These are phyloP conservation scores for Anthoceros angustus DNA, from an alignment of 225 moss, liverwort and hornwort species.

Conservation along the genomic window DNA sequence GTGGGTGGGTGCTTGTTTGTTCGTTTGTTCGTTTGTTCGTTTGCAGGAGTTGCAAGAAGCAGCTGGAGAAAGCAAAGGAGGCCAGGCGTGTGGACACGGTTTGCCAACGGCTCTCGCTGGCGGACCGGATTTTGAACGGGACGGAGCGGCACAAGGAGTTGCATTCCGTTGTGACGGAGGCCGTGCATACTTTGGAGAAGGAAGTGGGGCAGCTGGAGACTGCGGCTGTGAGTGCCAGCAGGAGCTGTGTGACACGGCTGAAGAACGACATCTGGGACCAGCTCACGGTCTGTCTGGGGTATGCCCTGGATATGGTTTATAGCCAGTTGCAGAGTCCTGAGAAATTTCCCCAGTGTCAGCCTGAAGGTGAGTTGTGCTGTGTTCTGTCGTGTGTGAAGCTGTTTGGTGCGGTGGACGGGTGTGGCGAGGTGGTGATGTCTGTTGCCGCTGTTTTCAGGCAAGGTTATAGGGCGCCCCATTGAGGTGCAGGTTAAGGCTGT, in stretches of 20 bases:
- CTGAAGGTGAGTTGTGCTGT: background rate
- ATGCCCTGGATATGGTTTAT: background rate
- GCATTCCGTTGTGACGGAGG: background rate
- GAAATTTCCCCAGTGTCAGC: background rate
- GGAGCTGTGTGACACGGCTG: slow-evolving; percentile 2
- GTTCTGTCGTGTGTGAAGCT: background rate
- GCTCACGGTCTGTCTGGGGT: background rate
- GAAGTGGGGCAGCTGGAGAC: slow-evolving; percentile 1
- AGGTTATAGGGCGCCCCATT: background rate
- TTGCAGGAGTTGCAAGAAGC: slow-evolving; percentile 8
- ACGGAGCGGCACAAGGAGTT: slow-evolving; percentile 1
- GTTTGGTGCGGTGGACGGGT: background rate
- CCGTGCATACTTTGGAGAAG: background rate
- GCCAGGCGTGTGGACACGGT: slow-evolving; percentile 6
- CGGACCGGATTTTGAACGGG: slow-evolving; percentile 1
- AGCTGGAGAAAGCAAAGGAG: slow-evolving; percentile 5
- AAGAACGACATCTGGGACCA: slow-evolving; percentile 3
- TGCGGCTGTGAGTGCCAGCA: background rate
- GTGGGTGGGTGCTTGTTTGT: background rate
- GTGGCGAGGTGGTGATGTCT: background rate
- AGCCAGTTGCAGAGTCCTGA: background rate
- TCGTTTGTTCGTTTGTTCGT: background rate
- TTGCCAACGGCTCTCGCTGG: slow-evolving; percentile 9
- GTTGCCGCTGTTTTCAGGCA: background rate
- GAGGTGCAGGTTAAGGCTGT: background rate